Evolutionary conservation across 768 basidiomycete species (phyloP).

Genomic region (Panaeolus papilionaceus): DNA sequence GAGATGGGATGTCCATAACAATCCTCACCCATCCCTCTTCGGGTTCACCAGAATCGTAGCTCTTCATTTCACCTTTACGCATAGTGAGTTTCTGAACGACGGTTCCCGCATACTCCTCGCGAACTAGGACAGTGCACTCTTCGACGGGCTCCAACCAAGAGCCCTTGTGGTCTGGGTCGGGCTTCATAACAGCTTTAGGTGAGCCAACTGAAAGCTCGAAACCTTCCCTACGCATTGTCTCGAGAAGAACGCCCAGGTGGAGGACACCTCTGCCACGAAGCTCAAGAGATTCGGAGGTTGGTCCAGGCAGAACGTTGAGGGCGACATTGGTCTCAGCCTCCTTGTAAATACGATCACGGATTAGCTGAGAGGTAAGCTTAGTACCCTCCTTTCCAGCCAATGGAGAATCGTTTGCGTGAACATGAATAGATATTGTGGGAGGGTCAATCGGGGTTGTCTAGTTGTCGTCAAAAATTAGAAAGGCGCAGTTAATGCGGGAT

Average conservation of each 20-base stretch:
- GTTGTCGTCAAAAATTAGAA: conserved; percentile 19
- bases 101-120: conserved; percentile 52
- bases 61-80: conserved; percentile 54
- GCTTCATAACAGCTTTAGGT: conserved; percentile 57
- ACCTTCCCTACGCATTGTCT: conserved; percentile 55
- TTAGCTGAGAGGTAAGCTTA: conserved; percentile 55
- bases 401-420: conserved; percentile 55
- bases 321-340: conserved; percentile 60
- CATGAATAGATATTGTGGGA: conserved; percentile 53
- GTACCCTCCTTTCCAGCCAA: conserved; percentile 52
- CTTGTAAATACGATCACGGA: conserved; percentile 54
- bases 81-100: conserved; percentile 59
- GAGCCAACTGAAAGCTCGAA: conserved; percentile 54
- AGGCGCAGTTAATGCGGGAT: conserved; percentile 1
- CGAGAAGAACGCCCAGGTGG: conserved; percentile 57
- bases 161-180: conserved; percentile 43
- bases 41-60: conserved; percentile 48
- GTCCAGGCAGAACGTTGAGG: conserved; percentile 53
- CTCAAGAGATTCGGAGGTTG: conserved; percentile 55
- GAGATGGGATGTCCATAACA: conserved; percentile 53
- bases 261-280: conserved; percentile 55
- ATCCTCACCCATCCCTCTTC: conserved; percentile 55
- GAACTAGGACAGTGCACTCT: conserved; percentile 50
- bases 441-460: conserved; percentile 56
- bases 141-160: conserved; percentile 53